phyloP scores from a whole-genome alignment of 2,329 filamentous ascomycete species.

The Fusarium kyushuense region DNA sequence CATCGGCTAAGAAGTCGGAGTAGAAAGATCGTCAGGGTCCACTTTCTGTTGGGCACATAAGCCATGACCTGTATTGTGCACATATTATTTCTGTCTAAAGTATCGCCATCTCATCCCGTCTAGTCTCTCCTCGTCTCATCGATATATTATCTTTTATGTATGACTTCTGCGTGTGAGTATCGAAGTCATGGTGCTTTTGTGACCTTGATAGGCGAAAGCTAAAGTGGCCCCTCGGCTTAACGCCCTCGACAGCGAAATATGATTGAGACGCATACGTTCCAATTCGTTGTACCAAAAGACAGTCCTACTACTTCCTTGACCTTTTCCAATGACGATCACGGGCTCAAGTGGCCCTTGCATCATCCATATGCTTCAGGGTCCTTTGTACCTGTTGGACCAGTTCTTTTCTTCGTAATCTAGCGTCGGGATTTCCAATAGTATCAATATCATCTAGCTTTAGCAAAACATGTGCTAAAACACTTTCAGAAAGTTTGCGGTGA shows the following conservation, averaged over 20 bases:
- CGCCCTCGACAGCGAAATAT: too few relatives aligned
- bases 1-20: neutral
- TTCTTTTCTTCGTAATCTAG: conserved; percentile 75
- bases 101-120: neutral
- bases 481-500: conserved; percentile 81
- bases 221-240: too few relatives aligned
- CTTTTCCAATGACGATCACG: too few relatives aligned
- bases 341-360: too few relatives aligned
- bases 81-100: accelerated
- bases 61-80: accelerated
- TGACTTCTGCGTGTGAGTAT: too few relatives aligned
- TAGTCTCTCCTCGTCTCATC: too few relatives aligned
- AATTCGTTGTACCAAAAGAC: too few relatives aligned
- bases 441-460: conserved; percentile 83
- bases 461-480: conserved; percentile 78
- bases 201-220: too few relatives aligned
- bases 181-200: too few relatives aligned
- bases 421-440: conserved; percentile 74
- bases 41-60: neutral
- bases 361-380: conserved; percentile 74
- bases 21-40: neutral
- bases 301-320: too few relatives aligned
- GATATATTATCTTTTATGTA: too few relatives aligned
- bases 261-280: too few relatives aligned
- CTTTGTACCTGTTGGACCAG: conserved; percentile 78